A percentile compares a stretch with the other conserved stretches of the same genome.
Evolutionary conservation across 2,329 filamentous ascomycete species (phyloP).

Genomic region (Talaromyces sp.): DNA sequence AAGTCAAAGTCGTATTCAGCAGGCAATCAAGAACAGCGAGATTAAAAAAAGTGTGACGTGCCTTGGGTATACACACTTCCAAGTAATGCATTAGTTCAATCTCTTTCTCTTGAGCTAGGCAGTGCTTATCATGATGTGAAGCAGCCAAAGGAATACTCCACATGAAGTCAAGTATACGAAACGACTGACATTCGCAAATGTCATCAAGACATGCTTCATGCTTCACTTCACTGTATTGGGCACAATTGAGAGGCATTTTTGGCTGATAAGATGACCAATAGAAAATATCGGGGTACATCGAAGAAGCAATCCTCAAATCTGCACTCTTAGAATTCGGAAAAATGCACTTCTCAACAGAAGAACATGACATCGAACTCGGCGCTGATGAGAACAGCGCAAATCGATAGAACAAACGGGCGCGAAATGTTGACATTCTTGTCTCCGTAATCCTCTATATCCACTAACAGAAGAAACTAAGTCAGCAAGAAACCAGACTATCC

Average conservation of each 20-base stretch:
- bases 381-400: too few species aligned
- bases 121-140: not conserved
- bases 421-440: not conserved
- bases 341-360: not conserved
- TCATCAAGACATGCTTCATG: not conserved
- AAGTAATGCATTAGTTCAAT: not conserved
- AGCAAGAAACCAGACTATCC: slow-evolving; percentile 7
- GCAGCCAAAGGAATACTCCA: not conserved
- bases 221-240: not conserved
- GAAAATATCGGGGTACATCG: not conserved
- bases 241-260: not conserved
- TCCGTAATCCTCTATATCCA: not conserved
- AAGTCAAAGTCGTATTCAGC: not conserved
- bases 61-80: slow-evolving; percentile 7
- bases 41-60: not conserved
- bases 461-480: not conserved
- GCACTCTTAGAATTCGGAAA: not conserved
- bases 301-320: not conserved
- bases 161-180: not conserved
- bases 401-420: not conserved
- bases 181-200: not conserved
- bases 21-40: not conserved
- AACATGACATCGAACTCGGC: not conserved
- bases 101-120: not conserved
- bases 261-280: not conserved